These are phyloP conservation scores for Ophiostoma quercus DNA, from an alignment of 2,329 filamentous ascomycete genomes.

Conservation along the genomic window DNA sequence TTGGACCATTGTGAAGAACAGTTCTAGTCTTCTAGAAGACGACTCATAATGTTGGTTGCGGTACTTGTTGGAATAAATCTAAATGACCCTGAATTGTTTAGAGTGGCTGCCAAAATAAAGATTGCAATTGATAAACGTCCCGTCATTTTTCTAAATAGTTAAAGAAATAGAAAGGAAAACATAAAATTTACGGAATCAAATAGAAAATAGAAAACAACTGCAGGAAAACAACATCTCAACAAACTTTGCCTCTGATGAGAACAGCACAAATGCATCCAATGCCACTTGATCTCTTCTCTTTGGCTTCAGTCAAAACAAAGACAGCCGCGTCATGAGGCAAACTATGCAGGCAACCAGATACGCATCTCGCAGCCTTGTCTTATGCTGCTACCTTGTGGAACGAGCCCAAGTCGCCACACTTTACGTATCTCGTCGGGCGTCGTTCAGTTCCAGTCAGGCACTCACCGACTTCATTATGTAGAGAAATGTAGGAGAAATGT, in stretches of 20 bases:
- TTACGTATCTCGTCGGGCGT: not conserved
- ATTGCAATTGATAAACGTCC: too few species aligned
- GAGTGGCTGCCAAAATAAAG: too few species aligned
- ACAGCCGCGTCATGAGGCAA: not conserved
- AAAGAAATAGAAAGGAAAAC: too few species aligned
- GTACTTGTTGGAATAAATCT: too few species aligned
- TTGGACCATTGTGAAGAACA: not conserved
- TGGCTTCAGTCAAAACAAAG: not conserved
- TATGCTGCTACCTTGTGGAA: not conserved
- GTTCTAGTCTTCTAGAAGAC: not conserved
- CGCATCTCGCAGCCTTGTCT: not conserved
- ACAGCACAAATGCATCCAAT: not conserved
- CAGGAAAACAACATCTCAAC: too few species aligned
- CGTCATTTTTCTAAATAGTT: too few species aligned
- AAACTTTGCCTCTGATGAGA: too few species aligned
- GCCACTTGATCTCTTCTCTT: not conserved
- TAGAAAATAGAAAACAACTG: too few species aligned
- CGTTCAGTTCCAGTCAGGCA: constrained; percentile 3
- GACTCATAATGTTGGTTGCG: not conserved
- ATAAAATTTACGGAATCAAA: too few species aligned
- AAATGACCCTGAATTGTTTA: too few species aligned
- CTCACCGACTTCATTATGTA: constrained; percentile 4
- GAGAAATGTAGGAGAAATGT: not conserved
- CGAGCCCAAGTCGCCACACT: not conserved
- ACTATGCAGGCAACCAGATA: not conserved